Evolutionary conservation across 345 rosid species (phyloP), one percentile per base, ranked within the genome.

Genomic region (Balakata baccata): DNA sequence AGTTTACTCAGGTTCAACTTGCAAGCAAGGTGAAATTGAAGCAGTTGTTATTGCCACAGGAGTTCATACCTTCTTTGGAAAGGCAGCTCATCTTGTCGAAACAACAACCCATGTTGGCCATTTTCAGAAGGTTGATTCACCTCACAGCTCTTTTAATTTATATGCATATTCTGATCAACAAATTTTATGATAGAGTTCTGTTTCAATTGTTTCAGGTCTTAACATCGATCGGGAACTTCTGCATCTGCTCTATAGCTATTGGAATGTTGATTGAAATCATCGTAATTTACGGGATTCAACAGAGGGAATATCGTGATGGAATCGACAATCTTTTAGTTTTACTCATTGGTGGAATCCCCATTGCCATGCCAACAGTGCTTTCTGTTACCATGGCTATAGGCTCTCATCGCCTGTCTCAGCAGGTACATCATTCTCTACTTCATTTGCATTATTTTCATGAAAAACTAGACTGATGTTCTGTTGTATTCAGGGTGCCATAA

Each of bases 331-430:
- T 94, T 72, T 86, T 90, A 5, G 97, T 92, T 77, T 83, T 94
- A 69, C 91, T 94, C 70, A 94, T 90, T 46, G 98, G 98, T 78
- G 98, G 97, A 79, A 94, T 94, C 83, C 98, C 98, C 50, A 94
- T 94, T 73, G 98, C 98, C 72, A 92, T 94, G 97, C 97, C 97
- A 9, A 94, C 98, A 0, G 98, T 94, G 77, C 94, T 94, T 85
- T 94, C 98, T 39, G 98, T 93, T 60, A 91, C 97, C 9, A 91
- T 91, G 98, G 98, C 98, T 0, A 91, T 93, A 46, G 97, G 96
- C 72, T 89, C 98, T 16, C 97, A 87, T 77, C 90, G 94, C 50
- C 76, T 91, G 38, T 91, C 97, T 41, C 94, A 88, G 61, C 97
- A 93, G 89, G 98, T 89, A 6, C 11, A 45, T 71, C 41, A 64